Evolutionary conservation across 805 yeast species (phyloP), one percentile per base, ranked within the genome.

Genomic region (Hemisphaericaspora nanyangensis): DNA sequence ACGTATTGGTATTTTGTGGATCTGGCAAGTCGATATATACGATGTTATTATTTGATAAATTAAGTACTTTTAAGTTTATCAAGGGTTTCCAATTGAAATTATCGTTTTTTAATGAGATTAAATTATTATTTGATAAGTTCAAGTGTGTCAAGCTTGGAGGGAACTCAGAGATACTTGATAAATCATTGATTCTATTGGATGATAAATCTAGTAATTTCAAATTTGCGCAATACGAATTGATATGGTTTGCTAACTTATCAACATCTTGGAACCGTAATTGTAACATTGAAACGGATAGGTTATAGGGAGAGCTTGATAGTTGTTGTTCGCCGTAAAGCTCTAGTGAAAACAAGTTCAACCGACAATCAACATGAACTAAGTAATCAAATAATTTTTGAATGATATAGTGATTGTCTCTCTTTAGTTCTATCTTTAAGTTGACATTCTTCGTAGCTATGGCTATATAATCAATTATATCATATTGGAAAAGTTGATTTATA

Each of bases 51-150:
- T 58, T 58, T 29, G 59, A 48, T 2, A 58, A 37, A 36, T 58
- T 45, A 15, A 58, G 43, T 7, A 19, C 32, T 32, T 29, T 18
- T 20, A 57, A 42, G n/a, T 39, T 38, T 6, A 37, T 33, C 19
- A 58, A 41, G 2, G 41, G 15, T n/a, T 32, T 38, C 34, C 47
- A 46, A 1, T 48, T 35, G 22, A 58, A 50, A 11, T 43, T 48
- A 4, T 32, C 28, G 25, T 46, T 44, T 37, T 43, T 44, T n/a
- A 60, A 17, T 16, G 33, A 35, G 19, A 44, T 38, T 12, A 60
- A 30, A 28, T 36, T 47, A 38, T 62, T 62, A 40, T 60, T 59
- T 5, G 65, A 56, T n/a, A 60, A 43, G 32, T 58, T 55, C 27
- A 61, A 41, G 10, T 45, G 19, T 28, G 39, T 36, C 22, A 62